Evolutionary conservation across 2,329 filamentous ascomycete genomes (phyloP).

Genomic region (Chalaropsis ovoidea): DNA sequence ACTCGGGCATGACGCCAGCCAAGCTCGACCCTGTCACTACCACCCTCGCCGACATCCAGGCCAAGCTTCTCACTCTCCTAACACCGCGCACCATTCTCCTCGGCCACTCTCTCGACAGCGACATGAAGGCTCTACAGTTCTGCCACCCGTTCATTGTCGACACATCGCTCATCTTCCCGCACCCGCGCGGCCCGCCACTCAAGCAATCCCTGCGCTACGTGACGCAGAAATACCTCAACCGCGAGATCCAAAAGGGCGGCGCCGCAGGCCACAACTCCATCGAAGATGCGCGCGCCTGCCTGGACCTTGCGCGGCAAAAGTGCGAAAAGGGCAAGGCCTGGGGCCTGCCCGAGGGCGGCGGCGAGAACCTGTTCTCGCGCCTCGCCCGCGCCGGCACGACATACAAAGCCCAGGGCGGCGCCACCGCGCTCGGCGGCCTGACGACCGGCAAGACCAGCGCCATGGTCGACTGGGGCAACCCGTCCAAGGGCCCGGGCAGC

Average conservation of each 20-base stretch:
- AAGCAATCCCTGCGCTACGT: slow-evolving; percentile 89
- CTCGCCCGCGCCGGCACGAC: slow-evolving; percentile 54
- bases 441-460: slow-evolving; percentile 55
- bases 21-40: slow-evolving; percentile 79
- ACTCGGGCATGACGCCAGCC: slow-evolving; percentile 75
- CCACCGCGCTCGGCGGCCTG: slow-evolving; percentile 46
- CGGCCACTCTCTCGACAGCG: slow-evolving; percentile 72
- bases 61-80: slow-evolving; percentile 61
- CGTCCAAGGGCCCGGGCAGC: slow-evolving; percentile 47
- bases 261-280: slow-evolving; percentile 74
- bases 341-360: slow-evolving; percentile 67
- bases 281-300: slow-evolving; percentile 81
- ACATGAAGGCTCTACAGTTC: slow-evolving; percentile 72
- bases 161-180: slow-evolving; percentile 80
- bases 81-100: slow-evolving; percentile 63
- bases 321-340: slow-evolving; percentile 84
- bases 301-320: slow-evolving; percentile 90
- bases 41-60: slow-evolving; percentile 71
- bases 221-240: slow-evolving; percentile 70
- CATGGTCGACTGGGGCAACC: slow-evolving; percentile 84
- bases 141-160: slow-evolving; percentile 91
- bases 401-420: slow-evolving; percentile 52
- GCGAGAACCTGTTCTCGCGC: slow-evolving; percentile 83
- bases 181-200: slow-evolving; percentile 77
- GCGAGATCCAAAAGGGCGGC: slow-evolving; percentile 78